These are phyloP conservation scores for Blastobotrys robertii DNA, from an alignment of 805 yeast genomes.

Conservation along the genomic window DNA sequence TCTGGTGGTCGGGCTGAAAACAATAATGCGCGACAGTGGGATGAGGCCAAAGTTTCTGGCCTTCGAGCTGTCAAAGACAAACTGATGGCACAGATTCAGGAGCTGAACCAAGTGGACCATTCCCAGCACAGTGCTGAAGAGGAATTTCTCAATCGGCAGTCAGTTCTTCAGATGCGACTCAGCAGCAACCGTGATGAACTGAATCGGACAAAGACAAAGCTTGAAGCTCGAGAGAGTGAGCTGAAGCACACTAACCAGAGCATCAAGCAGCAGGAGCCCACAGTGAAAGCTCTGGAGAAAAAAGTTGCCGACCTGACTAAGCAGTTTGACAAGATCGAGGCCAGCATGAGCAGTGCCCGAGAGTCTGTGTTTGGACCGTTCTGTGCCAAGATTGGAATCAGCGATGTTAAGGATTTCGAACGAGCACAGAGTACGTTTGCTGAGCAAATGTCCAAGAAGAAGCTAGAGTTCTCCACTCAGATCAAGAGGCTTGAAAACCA, in stretches of 20 bases:
- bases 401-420: constrained; percentile 59
- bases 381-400: constrained; percentile 45
- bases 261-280: constrained; percentile 36
- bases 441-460: constrained; percentile 18
- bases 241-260: constrained; percentile 10
- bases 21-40: constrained; percentile 51
- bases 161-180: too few species aligned
- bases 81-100: constrained; percentile 40
- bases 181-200: not conserved
- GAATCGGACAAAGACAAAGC: constrained; percentile 37
- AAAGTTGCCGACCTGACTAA: constrained; percentile 8
- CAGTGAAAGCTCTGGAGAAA: constrained; percentile 19
- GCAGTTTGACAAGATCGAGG: constrained; percentile 2
- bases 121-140: not conserved
- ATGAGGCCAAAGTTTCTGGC: constrained; percentile 40
- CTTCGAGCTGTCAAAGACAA: constrained; percentile 44
- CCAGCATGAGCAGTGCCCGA: constrained; percentile 13
- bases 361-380: constrained; percentile 35
- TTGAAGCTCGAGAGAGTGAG: constrained; percentile 33
- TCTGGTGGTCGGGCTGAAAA: constrained; percentile 72
- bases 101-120: constrained; percentile 34
- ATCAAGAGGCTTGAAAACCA: constrained; percentile 52
- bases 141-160: constrained; percentile 32
- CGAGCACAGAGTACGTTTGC: constrained; percentile 41
- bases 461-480: constrained; percentile 52